phyloP scores from a whole-genome alignment of 768 basidiomycete genomes.

The Lentinus brumalis region DNA sequence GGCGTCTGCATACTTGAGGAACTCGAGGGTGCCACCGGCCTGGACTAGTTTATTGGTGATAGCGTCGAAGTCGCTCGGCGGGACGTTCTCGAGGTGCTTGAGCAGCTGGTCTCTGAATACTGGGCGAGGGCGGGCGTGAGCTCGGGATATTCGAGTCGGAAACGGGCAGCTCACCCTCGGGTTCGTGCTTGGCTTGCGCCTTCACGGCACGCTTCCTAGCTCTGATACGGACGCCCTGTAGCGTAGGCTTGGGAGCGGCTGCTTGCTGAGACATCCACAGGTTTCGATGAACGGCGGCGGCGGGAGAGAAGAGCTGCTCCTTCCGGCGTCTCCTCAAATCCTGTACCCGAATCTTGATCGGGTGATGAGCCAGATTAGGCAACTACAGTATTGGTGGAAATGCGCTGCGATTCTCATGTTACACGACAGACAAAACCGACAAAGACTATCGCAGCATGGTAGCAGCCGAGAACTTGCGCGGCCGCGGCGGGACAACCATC shows the following conservation, averaged over 20 bases:
- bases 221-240: constrained; percentile 92
- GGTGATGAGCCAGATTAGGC: constrained; percentile 10
- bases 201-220: constrained; percentile 92
- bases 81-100: constrained; percentile 85
- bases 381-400: constrained; percentile 1
- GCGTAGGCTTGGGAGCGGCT: constrained; percentile 81
- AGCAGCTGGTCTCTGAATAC: constrained; percentile 94
- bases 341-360: constrained; percentile 9
- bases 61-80: constrained; percentile 78
- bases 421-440: neutral
- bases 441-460: neutral
- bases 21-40: constrained; percentile 92
- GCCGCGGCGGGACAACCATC: neutral
- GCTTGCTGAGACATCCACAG: constrained; percentile 94
- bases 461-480: neutral
- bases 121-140: constrained; percentile 32
- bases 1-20: constrained; percentile 94
- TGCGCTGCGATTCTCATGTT: neutral
- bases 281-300: constrained; percentile 39
- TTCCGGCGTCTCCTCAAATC: neutral
- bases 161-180: constrained; percentile 49
- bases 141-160: constrained; percentile 2
- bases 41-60: constrained; percentile 83
- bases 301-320: constrained; percentile 24
- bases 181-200: constrained; percentile 93